A percentile compares a stretch with the other conserved stretches of the same genome.
These are phyloP conservation scores for Bryoglossum gracile DNA, from an alignment of 495 filamentous ascomycete genomes.

Conservation along the genomic window DNA sequence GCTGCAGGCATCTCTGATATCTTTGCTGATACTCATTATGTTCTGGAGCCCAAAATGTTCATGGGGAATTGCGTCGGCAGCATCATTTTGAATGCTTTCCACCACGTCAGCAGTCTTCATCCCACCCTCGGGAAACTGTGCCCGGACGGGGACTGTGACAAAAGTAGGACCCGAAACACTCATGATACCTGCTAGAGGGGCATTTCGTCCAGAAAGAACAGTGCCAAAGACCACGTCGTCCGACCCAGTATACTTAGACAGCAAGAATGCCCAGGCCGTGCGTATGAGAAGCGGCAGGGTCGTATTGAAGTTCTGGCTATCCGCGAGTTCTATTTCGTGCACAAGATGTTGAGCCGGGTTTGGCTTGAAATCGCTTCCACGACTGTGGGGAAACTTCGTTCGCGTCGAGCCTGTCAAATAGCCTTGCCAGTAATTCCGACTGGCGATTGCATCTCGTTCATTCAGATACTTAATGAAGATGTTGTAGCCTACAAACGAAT, in stretches of 20 bases:
- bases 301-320: not conserved
- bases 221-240: slow-evolving; percentile 29
- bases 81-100: slow-evolving; percentile 47
- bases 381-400: too few relatives aligned
- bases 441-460: too few relatives aligned
- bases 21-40: slow-evolving; percentile 54
- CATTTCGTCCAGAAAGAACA: slow-evolving; percentile 3
- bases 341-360: too few relatives aligned
- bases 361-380: too few relatives aligned
- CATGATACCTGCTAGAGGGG: slow-evolving; percentile 1
- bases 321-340: too few relatives aligned
- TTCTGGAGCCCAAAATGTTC: slow-evolving; percentile 67
- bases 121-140: too few relatives aligned
- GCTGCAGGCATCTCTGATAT: slow-evolving; percentile 59
- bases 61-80: slow-evolving; percentile 46
- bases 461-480: too few relatives aligned
- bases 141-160: slow-evolving; percentile 9
- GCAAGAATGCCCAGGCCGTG: slow-evolving; percentile 33
- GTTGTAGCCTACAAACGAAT: too few relatives aligned
- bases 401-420: too few relatives aligned
- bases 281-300: not conserved
- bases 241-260: slow-evolving; percentile 26
- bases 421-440: too few relatives aligned
- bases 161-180: slow-evolving; percentile 8
- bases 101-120: slow-evolving; percentile 49